A percentile compares a stretch with the other conserved stretches of the same genome.
phyloP scores from a whole-genome alignment of 352 stramenopile species.

The Globisporangium lucens region DNA sequence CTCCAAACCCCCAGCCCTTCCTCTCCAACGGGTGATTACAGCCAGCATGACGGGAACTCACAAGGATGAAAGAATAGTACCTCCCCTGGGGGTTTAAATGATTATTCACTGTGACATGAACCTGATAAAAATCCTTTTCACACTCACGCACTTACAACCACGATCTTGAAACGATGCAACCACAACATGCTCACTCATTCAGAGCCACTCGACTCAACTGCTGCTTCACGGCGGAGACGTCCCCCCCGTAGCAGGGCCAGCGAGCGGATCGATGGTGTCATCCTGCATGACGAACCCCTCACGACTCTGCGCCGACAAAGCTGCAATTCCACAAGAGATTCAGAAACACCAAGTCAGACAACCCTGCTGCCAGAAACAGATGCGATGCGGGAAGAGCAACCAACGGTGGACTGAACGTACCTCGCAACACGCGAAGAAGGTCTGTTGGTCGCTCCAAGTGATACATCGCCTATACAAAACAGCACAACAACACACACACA shows the following conservation, averaged over 20 bases:
- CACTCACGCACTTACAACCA: background rate
- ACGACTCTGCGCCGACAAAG: slow-evolving; percentile 54
- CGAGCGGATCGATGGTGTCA: slow-evolving; percentile 10
- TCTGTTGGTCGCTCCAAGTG: slow-evolving; percentile 59
- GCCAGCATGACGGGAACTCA: background rate
- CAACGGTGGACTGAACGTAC: slow-evolving; percentile 35
- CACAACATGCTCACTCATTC: background rate
- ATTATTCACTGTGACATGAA: background rate
- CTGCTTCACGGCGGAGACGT: slow-evolving; percentile 4
- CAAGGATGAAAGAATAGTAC: background rate
- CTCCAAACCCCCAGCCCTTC: background rate
- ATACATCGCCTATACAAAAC: slow-evolving; percentile 54
- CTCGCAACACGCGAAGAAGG: slow-evolving; percentile 52
- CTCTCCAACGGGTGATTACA: background rate
- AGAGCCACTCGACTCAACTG: background rate
- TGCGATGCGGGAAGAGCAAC: background rate
- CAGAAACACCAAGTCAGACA: background rate
- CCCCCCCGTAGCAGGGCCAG: background rate
- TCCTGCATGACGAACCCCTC: slow-evolving; percentile 32
- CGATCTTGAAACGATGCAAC: slow-evolving; percentile 4
- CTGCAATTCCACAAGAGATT: slow-evolving; percentile 22
- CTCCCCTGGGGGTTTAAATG: background rate
- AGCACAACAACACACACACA: background rate
- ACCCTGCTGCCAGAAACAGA: slow-evolving; percentile 2
- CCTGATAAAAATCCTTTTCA: background rate